These are phyloP conservation scores for Colletotrichum sp. DNA, from an alignment of 2,329 filamentous ascomycete species.

Conservation along the genomic window DNA sequence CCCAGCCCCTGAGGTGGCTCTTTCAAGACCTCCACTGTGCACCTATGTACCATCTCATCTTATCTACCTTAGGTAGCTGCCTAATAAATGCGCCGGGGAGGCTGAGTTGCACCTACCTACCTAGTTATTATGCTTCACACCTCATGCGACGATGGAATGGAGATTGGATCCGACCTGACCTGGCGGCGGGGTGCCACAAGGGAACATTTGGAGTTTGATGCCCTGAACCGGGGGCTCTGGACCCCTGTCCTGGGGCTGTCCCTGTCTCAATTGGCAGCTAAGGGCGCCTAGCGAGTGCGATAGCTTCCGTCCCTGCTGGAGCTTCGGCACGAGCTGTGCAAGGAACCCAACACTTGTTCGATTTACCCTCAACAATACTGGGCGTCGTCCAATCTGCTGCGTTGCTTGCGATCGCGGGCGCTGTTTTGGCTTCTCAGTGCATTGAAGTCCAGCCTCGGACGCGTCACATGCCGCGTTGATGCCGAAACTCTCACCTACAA, in stretches of 20 bases:
- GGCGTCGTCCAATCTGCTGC: neutral
- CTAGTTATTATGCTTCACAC: neutral
- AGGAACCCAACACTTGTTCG: neutral
- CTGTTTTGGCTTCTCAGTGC: neutral
- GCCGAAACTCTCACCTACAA: neutral
- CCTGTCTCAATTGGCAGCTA: neutral
- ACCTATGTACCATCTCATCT: neutral
- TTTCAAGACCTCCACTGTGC: neutral
- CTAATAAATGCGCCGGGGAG: neutral
- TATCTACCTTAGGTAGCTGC: no score
- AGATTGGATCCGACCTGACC: neutral
- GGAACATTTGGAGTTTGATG: neutral
- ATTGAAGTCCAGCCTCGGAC: neutral
- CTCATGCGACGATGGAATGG: neutral
- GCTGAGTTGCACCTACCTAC: neutral
- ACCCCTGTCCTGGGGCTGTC: slow-evolving; percentile 1
- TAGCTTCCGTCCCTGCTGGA: neutral
- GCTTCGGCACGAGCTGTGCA: neutral
- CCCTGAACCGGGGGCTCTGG: neutral
- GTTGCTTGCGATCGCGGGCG: neutral
- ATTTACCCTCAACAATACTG: neutral
- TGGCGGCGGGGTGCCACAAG: neutral
- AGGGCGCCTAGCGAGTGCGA: neutral
- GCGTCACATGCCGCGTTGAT: neutral
- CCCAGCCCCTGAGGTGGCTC: neutral